Evolutionary conservation across 768 basidiomycete genomes (phyloP).

Genomic region (Hypholoma fasciculare): DNA sequence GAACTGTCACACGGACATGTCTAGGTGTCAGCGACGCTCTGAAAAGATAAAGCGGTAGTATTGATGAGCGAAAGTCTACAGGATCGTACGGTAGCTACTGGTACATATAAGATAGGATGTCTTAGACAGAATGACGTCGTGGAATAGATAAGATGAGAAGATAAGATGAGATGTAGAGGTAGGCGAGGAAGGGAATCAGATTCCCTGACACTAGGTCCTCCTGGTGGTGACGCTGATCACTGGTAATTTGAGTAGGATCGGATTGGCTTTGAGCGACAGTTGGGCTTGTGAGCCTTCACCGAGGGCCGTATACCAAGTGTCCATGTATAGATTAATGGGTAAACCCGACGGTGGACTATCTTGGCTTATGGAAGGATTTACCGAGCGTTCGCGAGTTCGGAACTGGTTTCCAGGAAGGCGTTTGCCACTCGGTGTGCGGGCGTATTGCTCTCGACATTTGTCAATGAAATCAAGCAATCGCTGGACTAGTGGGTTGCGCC

Average conservation of each 20-base stretch:
- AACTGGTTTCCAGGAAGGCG: background rate
- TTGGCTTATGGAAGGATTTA: background rate
- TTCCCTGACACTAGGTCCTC: too few relatives aligned
- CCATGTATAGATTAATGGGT: background rate
- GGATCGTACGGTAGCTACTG: too few relatives aligned
- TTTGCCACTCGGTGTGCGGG: background rate
- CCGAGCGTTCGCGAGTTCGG: background rate
- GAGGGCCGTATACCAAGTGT: background rate
- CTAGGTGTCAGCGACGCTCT: too few relatives aligned
- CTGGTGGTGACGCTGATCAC: too few relatives aligned
- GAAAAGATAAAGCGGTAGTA: too few relatives aligned
- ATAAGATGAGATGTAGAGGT: too few relatives aligned
- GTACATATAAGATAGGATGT: too few relatives aligned
- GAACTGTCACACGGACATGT: too few relatives aligned
- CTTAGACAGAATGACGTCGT: too few relatives aligned
- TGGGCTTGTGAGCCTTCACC: background rate
- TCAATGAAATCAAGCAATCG: background rate
- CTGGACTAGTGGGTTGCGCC: background rate
- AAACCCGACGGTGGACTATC: background rate
- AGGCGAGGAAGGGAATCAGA: too few relatives aligned
- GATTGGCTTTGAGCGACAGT: background rate
- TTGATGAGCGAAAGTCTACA: too few relatives aligned
- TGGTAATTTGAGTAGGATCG: background rate
- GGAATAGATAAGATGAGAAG: too few relatives aligned
- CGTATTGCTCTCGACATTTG: background rate